Evolutionary conservation across 73 alveolate species (phyloP), one percentile per base, ranked within the genome.

Genomic region (Urostyla sp.): DNA sequence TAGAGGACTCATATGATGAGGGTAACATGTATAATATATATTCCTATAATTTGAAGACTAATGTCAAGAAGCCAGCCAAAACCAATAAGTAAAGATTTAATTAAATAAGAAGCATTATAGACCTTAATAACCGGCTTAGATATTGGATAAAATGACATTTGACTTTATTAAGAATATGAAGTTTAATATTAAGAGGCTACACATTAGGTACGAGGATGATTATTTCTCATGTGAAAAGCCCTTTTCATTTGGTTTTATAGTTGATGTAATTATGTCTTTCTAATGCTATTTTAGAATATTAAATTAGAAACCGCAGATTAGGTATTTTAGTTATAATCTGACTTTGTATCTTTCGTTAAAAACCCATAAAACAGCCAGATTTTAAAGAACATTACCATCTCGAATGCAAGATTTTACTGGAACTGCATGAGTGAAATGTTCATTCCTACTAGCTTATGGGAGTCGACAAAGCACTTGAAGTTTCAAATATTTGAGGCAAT

Each of bases 151-250:
- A 23, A 26, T 46, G 31, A 49, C 83, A 0, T 49, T 69, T 45
- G 83, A 69, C 18, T 69, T 69, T 32, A 11, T 69, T 8, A 69
- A 69, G 27, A 69, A 69, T 34, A 16, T 83, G 30, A 73, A 59
- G 54, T 27, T 84, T 18, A 59, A 31, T 72, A 72, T 84, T 0
- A 84, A 51, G 44, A 84, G 50, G 48, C 53, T 84, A 8, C 92
- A 84, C 45, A 27, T 84, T 23, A 57, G 92, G 44, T 84, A 53
- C 43, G 92, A 84, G 34, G 88, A 84, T 52, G 92, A 84, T 50
- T 26, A 16, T 38, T 75, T 58, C 72, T 34, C 58, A 46, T 49
- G 73, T 20, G 91, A 81, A 51, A 48, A 27, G 28, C 88, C 92
- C 2, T 84, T 53, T 40, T 57, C 92, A 4, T 75, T 73, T 44